Evolutionary conservation across 192 early-diverging fungal genomes (phyloP).

Genomic region (Rhizophagus clarus): DNA sequence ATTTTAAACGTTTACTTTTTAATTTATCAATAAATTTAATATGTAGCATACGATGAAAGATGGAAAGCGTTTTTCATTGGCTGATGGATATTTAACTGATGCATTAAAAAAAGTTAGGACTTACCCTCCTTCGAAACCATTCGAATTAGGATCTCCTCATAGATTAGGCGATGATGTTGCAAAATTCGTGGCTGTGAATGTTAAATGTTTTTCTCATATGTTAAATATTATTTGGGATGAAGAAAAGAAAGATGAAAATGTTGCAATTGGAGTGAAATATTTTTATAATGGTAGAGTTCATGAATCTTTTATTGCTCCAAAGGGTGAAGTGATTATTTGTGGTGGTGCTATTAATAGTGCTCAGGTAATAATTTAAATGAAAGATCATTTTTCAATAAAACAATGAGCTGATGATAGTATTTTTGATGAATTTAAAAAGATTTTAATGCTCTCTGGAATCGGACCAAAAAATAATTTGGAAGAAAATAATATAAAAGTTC

Average conservation of each 20-base stretch:
- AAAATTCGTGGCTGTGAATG: not conserved
- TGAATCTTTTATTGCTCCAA: constrained; percentile 11
- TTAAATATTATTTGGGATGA: constrained; percentile 11
- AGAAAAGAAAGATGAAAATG: not conserved
- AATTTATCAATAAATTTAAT: not conserved
- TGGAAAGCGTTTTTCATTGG: not conserved
- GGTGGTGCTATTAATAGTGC: constrained; percentile 1
- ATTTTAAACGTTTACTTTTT: no score
- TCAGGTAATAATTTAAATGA: not conserved
- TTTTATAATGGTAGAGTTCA: not conserved
- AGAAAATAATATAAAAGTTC: not conserved
- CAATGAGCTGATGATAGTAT: not conserved
- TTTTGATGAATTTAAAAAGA: not conserved
- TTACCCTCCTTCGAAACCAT: not conserved
- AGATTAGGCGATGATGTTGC: not conserved
- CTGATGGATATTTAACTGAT: not conserved
- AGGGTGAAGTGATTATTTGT: constrained; percentile 5
- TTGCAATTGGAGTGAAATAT: not conserved
- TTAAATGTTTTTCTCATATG: not conserved
- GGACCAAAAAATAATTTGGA: constrained; percentile 7
- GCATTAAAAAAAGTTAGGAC: not conserved
- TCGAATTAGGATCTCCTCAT: not conserved
- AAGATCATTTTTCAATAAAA: not conserved
- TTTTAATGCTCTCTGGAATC: constrained; percentile 11
- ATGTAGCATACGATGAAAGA: not conserved